phyloP scores from a whole-genome alignment of 768 basidiomycete species.

The Suillus sp. region DNA sequence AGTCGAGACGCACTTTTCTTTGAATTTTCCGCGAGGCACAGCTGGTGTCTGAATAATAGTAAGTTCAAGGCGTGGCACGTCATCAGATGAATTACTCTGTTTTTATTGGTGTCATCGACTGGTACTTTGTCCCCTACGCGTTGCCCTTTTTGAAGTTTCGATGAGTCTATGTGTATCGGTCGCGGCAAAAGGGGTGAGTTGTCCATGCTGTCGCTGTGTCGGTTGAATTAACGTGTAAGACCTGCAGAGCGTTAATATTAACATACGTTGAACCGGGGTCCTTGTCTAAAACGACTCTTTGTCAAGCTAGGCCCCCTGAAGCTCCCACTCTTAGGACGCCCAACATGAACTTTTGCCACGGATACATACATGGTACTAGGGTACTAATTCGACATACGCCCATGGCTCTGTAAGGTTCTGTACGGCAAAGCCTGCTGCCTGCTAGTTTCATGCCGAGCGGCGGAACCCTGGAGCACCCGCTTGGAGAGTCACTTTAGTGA shows the following conservation, averaged over 20 bases:
- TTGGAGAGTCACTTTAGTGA: neutral
- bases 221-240: neutral
- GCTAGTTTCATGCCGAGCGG: neutral
- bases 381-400: too few relatives aligned
- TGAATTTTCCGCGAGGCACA: constrained; percentile 26
- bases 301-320: neutral
- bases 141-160: constrained; percentile 14
- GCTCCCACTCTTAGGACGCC: too few relatives aligned
- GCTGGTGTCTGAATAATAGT: constrained; percentile 18
- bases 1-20: constrained; percentile 31
- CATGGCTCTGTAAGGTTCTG: too few relatives aligned
- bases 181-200: neutral
- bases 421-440: neutral
- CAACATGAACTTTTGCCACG: too few relatives aligned
- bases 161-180: constrained; percentile 2
- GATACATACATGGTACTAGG: too few relatives aligned
- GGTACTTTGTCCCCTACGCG: constrained; percentile 13
- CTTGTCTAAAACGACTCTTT: neutral
- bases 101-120: constrained; percentile 24
- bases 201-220: neutral
- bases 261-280: neutral
- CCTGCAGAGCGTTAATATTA: neutral
- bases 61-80: neutral
- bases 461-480: too few relatives aligned
- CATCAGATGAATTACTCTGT: constrained; percentile 24